Base-by-base conservation (phyloP, 2,329 filamentous ascomycete genomes). In the Fusarium xyrophilum region DNA sequence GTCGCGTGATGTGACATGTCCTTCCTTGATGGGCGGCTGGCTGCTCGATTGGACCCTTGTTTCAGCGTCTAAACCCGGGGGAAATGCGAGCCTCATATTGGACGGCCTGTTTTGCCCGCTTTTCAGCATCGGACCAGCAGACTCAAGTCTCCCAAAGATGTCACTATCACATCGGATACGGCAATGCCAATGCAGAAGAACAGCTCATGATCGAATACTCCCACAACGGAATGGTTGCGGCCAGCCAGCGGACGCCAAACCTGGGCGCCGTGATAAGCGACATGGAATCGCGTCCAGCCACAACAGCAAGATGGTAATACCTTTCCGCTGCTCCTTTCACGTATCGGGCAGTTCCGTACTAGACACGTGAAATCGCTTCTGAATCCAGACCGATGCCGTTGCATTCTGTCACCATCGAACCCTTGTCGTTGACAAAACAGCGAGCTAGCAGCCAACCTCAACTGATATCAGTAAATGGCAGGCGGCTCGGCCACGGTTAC, bases 1-100 rank as follows among this genome's bases (percentile, higher is more conserved):
- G 67, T 74, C 68, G 72, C 70, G 72, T 74, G 72, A 74, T 73
- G 53, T 40, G 58, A 69, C 60, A 53, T 36, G 35, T 25, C 42
- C 23, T 47, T 25, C 42, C 43, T 52, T 63, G 48, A 21, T 23
- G 50, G 50, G 35, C 32, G 39, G 36, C 36, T 63, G 60, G 38
- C 39, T 32, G 38, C 56, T 64, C 51, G 57, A 55, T 51, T 56
- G 67, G 69, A 59, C 58, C 69, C 67, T 58, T 71, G 68, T 53
- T 50, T 50, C 50, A 63, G 56, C 60, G 54, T 64, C 47, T 50
- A 68, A 60, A 67, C 65, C 69, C 58, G 69, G 69, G 69, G 69
- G 56, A 61, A 65, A 69, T 60, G 52, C 65, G 25, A 56, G 38
- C 50, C 62, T 68, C 66, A 60, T 59, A 73, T 70, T 73, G 66